These are phyloP conservation scores for Claviceps paspali DNA, from an alignment of 2,329 filamentous ascomycete genomes.

Conservation along the genomic window DNA sequence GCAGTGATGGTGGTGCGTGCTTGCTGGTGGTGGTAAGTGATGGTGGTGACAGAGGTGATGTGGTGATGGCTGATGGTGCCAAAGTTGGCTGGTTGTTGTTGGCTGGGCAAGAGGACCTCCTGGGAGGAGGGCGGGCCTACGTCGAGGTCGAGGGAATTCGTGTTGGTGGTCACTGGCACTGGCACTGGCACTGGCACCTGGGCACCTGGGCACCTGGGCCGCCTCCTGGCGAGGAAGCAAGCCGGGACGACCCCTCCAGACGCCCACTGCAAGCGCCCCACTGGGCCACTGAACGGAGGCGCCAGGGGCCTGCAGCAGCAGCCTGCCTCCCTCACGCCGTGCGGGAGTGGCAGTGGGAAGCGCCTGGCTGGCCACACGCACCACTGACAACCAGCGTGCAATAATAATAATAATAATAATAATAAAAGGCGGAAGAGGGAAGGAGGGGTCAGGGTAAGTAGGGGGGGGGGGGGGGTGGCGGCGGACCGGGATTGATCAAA, in stretches of 20 bases:
- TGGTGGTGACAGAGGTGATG: neutral
- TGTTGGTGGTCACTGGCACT: neutral
- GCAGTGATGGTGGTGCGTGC: neutral
- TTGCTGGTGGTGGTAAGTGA: neutral
- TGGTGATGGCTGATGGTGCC: neutral
- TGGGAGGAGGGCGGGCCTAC: neutral
- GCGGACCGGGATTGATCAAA: neutral
- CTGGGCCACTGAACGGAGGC: neutral
- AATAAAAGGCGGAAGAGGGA: no score
- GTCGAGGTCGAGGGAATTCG: neutral
- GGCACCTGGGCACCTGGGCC: neutral
- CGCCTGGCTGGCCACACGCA: no score
- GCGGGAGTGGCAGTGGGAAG: no score
- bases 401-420: no score
- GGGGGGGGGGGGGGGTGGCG: no score
- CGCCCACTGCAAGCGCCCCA: neutral
- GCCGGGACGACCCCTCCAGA: neutral
- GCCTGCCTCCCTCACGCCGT: no score
- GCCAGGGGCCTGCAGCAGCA: no score
- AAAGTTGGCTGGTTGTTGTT: conserved; percentile 2
- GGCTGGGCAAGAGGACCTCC: conserved; percentile 1
- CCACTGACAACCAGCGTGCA: no score
- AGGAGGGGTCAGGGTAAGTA: no score
- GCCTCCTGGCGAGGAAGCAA: neutral
- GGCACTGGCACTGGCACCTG: neutral